phyloP scores from a whole-genome alignment of 805 yeast species.

The Pichia phayaonensis region DNA sequence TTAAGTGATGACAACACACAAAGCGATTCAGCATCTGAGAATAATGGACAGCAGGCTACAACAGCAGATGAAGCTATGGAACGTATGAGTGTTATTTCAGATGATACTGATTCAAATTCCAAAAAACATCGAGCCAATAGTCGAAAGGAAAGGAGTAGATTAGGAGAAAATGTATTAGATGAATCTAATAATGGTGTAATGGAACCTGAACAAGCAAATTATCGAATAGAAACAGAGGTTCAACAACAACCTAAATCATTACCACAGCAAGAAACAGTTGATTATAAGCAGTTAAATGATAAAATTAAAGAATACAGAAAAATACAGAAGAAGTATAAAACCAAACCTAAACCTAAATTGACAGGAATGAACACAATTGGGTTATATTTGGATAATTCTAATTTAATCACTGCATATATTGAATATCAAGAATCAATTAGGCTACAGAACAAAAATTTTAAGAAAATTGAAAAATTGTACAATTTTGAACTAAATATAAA shows the following conservation, averaged over 20 bases:
- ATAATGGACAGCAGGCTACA: background rate
- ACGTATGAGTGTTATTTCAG: background rate
- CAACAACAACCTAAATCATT: background rate
- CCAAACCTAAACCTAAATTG: background rate
- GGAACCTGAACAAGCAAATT: too few species aligned
- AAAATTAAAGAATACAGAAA: background rate
- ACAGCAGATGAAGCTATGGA: background rate
- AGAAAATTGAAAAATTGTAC: background rate
- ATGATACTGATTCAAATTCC: background rate
- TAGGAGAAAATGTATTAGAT: background rate
- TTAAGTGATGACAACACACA: background rate
- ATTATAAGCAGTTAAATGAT: background rate
- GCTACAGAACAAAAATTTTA: background rate
- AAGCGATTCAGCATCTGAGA: background rate
- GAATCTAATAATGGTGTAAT: background rate
- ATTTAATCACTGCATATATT: background rate
- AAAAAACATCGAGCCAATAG: background rate
- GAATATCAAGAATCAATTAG: background rate
- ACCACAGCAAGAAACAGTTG: background rate
- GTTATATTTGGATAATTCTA: background rate
- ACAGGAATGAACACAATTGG: background rate
- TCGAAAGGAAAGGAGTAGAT: background rate
- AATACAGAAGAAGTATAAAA: background rate
- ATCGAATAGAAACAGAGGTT: background rate
- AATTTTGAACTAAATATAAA: background rate